Evolutionary conservation across 768 basidiomycete species (phyloP).

Genomic region (Kwoniella shandongensis): DNA sequence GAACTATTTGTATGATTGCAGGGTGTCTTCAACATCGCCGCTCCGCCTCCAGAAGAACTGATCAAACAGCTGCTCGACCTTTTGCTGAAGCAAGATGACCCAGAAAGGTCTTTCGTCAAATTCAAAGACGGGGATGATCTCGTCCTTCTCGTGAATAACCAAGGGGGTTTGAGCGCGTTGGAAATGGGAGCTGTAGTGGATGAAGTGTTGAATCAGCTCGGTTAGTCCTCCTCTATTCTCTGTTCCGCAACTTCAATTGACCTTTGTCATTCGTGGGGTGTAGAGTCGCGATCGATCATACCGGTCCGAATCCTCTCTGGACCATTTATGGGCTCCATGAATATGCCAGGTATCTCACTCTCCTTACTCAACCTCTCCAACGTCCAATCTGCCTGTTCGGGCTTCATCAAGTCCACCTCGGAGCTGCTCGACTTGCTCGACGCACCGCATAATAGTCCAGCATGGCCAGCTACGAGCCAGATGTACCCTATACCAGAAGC

Average conservation of each 20-base stretch:
- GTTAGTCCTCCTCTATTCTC: slow-evolving; percentile 54
- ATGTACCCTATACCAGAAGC: slow-evolving; percentile 36
- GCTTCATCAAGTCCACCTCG: slow-evolving; percentile 17
- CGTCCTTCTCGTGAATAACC: slow-evolving; percentile 80
- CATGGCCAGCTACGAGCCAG: slow-evolving; percentile 43
- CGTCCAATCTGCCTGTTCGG: slow-evolving; percentile 40
- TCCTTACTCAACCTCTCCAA: slow-evolving; percentile 63
- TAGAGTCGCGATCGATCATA: slow-evolving; percentile 45
- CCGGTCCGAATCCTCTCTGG: slow-evolving; percentile 58
- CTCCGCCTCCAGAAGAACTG: slow-evolving; percentile 70
- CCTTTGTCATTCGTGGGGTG: too few species aligned
- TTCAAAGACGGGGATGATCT: slow-evolving; percentile 49
- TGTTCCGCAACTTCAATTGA: neutral
- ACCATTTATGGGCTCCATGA: slow-evolving; percentile 75
- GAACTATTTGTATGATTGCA: too few species aligned
- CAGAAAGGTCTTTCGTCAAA: slow-evolving; percentile 62
- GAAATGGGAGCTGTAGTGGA: slow-evolving; percentile 70
- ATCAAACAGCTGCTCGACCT: slow-evolving; percentile 69
- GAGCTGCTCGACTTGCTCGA: slow-evolving; percentile 38
- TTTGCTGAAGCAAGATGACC: slow-evolving; percentile 68
- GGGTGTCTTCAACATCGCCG: slow-evolving; percentile 51
- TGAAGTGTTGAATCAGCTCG: slow-evolving; percentile 58
- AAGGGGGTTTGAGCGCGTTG: slow-evolving; percentile 79
- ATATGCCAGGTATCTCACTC: slow-evolving; percentile 89
- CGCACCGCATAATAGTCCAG: slow-evolving; percentile 42